Base-by-base conservation (phyloP, 768 basidiomycete genomes). In the Xanthoconium purpureum region DNA sequence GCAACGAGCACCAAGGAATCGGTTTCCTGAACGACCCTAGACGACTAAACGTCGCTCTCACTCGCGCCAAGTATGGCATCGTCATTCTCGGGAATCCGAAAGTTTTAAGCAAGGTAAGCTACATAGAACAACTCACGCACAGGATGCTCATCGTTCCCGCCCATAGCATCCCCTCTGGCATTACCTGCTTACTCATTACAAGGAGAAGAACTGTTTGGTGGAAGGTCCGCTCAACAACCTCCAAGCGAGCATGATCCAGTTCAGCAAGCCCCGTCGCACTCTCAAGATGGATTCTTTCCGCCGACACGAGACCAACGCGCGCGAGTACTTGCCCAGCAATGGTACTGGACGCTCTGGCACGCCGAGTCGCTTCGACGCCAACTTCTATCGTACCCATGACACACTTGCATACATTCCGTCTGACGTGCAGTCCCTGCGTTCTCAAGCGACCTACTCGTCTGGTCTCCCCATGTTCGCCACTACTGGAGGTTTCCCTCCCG, bases 61-160 rank as follows among this genome's bases (percentile, higher is more conserved):
- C 97, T 2, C 83, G 97, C 59, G 96, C 97, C 39, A 98, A 98
- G 73, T 99, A 98, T 69, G 97, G 97, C 3, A 89, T 96, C 10
- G 97, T 99, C 48, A 98, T 99, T 65, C 80, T 99, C n/a, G 97
- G 97, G n/a, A 99, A 99, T 71, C 97, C 97, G 4, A 98, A 98
- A 72, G 96, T 99, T 54, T 77, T 99, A 47, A 97, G 94, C 87
- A 99, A 98, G 88, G 96, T 93, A 61, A 39, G 80, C 65, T 53
- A 50, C 13, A 40, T 46, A 30, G 12, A n/a, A 33, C 49, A 13
- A 35, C 50, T 54, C 6, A 52, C 56, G 62, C 60, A 32, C 11
- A 17, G 29, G 42, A 40, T 42, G 44, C 51, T 67, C 36, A 58
- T 60, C 17, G 17, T 48, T 53, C 43, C 4, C 17, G 10, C 3